Evolutionary conservation across 2,329 filamentous ascomycete species (phyloP).

Genomic region (Epichloe uncinata): DNA sequence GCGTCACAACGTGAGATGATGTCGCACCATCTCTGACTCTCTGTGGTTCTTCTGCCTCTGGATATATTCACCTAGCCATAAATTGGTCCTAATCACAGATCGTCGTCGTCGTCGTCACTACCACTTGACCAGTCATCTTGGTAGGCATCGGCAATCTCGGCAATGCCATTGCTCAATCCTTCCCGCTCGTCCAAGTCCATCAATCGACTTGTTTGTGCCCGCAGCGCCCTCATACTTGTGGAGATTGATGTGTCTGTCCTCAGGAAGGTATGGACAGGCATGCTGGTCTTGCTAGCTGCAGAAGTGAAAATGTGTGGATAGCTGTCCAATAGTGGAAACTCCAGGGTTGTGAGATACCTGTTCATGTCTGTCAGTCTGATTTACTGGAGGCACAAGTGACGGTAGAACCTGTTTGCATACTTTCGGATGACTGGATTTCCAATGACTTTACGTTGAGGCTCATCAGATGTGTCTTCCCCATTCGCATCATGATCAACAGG

Average conservation of each 20-base stretch:
- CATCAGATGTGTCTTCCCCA: slow-evolving; percentile 3
- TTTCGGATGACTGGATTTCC: slow-evolving; percentile 16
- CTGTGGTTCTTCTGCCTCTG: not conserved
- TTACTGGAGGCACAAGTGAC: not conserved
- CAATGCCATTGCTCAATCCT: slow-evolving; percentile 64
- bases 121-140: slow-evolving; percentile 77
- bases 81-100: slow-evolving; percentile 14
- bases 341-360: slow-evolving; percentile 5
- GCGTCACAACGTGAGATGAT: not conserved
- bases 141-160: slow-evolving; percentile 76
- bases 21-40: not conserved
- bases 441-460: slow-evolving; percentile 11
- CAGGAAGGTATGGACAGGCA: slow-evolving; percentile 43
- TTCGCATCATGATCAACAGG: slow-evolving; percentile 2
- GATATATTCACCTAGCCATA: not conserved
- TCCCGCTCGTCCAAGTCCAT: slow-evolving; percentile 71
- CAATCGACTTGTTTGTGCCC: slow-evolving; percentile 47
- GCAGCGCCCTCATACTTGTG: slow-evolving; percentile 50
- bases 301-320: slow-evolving; percentile 63
- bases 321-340: slow-evolving; percentile 59
- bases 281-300: slow-evolving; percentile 16
- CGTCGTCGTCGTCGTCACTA: slow-evolving; percentile 56
- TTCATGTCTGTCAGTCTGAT: not conserved
- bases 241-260: slow-evolving; percentile 66
- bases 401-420: slow-evolving; percentile 9